These are phyloP conservation scores for Microcyclospora tardicrescens DNA, from an alignment of 2,329 filamentous ascomycete species.

Conservation along the genomic window DNA sequence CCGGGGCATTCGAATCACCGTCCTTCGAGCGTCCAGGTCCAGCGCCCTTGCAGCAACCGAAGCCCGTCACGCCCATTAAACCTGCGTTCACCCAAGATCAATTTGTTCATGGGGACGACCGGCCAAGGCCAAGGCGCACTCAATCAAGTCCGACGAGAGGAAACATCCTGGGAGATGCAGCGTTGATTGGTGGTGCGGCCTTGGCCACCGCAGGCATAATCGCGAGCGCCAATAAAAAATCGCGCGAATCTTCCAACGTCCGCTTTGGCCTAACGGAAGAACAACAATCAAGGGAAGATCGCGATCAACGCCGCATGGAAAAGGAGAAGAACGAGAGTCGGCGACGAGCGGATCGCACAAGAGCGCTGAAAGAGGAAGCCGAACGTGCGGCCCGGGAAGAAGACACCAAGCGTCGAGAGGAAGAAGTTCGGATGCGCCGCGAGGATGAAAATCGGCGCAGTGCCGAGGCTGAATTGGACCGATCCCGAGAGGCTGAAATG, in stretches of 20 bases:
- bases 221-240: slow-evolving; percentile 15
- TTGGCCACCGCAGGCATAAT: slow-evolving; percentile 24
- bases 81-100: slow-evolving; percentile 17
- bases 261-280: slow-evolving; percentile 46
- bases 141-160: slow-evolving; percentile 19
- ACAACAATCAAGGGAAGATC: slow-evolving; percentile 37
- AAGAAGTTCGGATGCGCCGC: slow-evolving; percentile 13
- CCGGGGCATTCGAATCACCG: slow-evolving; percentile 20
- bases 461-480: slow-evolving; percentile 5
- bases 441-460: slow-evolving; percentile 16
- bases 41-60: slow-evolving; percentile 70
- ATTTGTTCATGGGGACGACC: background rate
- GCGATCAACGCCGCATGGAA: slow-evolving; percentile 17
- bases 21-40: slow-evolving; percentile 41
- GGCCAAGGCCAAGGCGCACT: slow-evolving; percentile 36
- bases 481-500: background rate
- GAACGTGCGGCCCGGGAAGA: slow-evolving; percentile 14
- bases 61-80: slow-evolving; percentile 57
- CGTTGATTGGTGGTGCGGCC: slow-evolving; percentile 31
- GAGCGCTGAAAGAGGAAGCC: slow-evolving; percentile 24
- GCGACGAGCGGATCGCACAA: slow-evolving; percentile 19
- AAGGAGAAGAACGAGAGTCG: slow-evolving; percentile 15
- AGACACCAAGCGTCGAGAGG: slow-evolving; percentile 11
- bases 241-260: slow-evolving; percentile 33
- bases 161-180: slow-evolving; percentile 23